Evolutionary conservation across 352 stramenopile genomes (phyloP), one percentile per base, ranked within the genome.

Genomic region (Pseudoperonospora humuli): DNA sequence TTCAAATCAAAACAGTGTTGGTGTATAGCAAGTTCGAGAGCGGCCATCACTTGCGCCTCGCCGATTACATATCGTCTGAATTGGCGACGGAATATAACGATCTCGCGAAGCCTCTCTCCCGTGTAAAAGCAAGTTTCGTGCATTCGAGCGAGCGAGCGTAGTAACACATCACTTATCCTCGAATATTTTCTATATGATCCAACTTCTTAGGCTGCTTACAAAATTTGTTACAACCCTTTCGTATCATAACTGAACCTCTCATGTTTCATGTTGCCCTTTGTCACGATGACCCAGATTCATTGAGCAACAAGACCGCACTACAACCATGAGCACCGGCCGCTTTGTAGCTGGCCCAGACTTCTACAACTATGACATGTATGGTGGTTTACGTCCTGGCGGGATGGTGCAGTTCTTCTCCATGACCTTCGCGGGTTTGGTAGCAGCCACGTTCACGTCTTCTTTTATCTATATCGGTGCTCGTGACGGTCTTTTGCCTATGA

Each of bases 301-400:
- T 0, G 5, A 19, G 3, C 8, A 6, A 0, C 13, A 34, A 17
- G 28, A 17, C n/a, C 28, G 28, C 28, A 34, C 28, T 34, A 2
- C 28, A 17, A 29, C 10, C 9, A 42, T 48, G 19, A 19, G 24
- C 31, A 56, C 49, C 20, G 62, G 25, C 26, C 57, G 57, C 40
- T 66, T 59, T 26, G 52, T 66, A n/a, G 62, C 62, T n/a, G 62
- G 59, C 1, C 44, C 57, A 5, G 42, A 72, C 40, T 76, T 83
- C 54, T 83, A 76, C 59, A 83, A 79, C 51, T 69, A 78, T 33
- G 62, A 77, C 43, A 75, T 75, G 58, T 83, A 75, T 35, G 70
- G 70, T 24, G 63, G 58, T 0, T 48, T 82, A 26, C 70, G 67
- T 10, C 29, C 48, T 5, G 70, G 70, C 8, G 64, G 64, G 8